phyloP scores from a whole-genome alignment of 257 asterid species.

The Craterostigma plantagineum region DNA sequence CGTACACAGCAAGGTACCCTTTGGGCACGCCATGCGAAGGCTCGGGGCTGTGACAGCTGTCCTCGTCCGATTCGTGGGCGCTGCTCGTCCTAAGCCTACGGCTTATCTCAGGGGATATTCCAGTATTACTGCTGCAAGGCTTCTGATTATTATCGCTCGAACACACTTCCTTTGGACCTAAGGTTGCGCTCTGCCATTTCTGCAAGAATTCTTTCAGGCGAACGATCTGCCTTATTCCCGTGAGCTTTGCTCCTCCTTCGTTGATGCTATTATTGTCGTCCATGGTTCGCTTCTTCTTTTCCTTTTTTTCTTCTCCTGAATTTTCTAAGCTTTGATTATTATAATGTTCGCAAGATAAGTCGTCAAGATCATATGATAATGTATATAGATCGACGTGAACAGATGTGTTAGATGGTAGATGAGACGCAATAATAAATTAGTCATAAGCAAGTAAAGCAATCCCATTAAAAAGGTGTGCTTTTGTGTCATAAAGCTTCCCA shows the following conservation, averaged over 20 bases:
- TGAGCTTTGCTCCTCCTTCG: not conserved
- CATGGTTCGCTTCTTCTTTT: too few relatives aligned
- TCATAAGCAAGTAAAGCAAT: too few relatives aligned
- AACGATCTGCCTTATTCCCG: not conserved
- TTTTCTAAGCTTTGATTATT: too few relatives aligned
- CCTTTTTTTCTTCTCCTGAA: too few relatives aligned
- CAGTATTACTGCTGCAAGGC: not conserved
- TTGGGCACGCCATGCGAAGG: not conserved
- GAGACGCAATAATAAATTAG: too few relatives aligned
- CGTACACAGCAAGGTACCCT: conserved; percentile 1
- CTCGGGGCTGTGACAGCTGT: conserved; percentile 3
- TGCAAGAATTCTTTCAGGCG: not conserved
- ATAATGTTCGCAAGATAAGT: too few relatives aligned
- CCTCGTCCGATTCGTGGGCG: conserved; percentile 1
- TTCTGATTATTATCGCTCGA: not conserved
- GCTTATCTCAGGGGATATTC: not conserved
- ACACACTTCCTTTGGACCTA: not conserved
- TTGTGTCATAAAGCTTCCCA: too few relatives aligned
- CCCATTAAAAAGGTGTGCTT: too few relatives aligned
- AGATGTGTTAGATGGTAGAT: too few relatives aligned
- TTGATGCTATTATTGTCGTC: too few relatives aligned
- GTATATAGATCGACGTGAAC: too few relatives aligned
- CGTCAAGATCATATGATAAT: too few relatives aligned
- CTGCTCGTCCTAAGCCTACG: not conserved
- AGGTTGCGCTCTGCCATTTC: conserved; percentile 2